Evolutionary conservation across 352 stramenopile genomes (phyloP).

Genomic region (Globisporangium heterothallicum): DNA sequence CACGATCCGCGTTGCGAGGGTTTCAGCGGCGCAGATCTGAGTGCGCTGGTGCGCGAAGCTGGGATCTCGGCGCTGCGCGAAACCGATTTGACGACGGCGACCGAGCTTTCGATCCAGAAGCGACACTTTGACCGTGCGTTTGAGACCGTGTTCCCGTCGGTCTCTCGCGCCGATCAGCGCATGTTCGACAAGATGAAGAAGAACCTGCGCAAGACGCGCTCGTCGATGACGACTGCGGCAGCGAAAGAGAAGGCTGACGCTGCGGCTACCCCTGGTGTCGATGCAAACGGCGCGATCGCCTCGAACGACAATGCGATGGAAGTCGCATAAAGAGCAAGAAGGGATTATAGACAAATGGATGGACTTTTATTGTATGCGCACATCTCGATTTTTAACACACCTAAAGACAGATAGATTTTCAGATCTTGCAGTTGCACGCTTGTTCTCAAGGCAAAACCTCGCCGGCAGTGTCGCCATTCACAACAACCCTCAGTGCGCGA

Average conservation of each 20-base stretch:
- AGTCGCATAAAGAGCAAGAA: background rate
- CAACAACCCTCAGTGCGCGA: too few relatives aligned
- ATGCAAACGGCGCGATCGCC: background rate
- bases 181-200: constrained; percentile 89
- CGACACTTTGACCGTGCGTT: constrained; percentile 72
- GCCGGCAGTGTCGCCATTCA: too few relatives aligned
- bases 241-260: constrained; percentile 2
- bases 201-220: constrained; percentile 70
- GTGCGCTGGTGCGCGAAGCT: constrained; percentile 95
- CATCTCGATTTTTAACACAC: too few relatives aligned
- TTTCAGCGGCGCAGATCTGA: constrained; percentile 97
- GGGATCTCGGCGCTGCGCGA: constrained; percentile 91
- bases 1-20: constrained; percentile 84
- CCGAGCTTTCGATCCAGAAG: constrained; percentile 50
- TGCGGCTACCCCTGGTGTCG: background rate
- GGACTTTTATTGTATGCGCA: too few relatives aligned
- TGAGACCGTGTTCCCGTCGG: constrained; percentile 77
- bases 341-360: background rate
- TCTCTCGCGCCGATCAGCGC: constrained; percentile 77
- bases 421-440: too few relatives aligned
- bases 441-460: too few relatives aligned
- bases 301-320: constrained; percentile 10
- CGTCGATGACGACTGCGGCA: constrained; percentile 17
- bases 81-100: constrained; percentile 37
- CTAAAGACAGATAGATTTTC: too few relatives aligned